Evolutionary conservation across 495 filamentous ascomycete genomes (phyloP), one percentile per base, ranked within the genome.

Genomic region (Halenospora varia): DNA sequence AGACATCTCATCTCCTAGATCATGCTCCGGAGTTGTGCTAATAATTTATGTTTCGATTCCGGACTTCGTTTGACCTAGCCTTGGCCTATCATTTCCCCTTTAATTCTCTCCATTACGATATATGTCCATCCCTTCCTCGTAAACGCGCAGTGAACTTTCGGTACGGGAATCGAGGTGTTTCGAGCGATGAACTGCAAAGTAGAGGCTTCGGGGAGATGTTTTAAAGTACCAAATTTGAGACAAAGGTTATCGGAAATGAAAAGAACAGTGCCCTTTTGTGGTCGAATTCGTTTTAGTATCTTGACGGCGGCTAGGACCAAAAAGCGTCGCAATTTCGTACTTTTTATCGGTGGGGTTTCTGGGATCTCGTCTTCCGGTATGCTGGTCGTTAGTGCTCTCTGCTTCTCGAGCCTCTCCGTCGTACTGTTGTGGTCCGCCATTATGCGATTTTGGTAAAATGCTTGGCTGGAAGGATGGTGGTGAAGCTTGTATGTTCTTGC

Each of bases 51-150:
- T 59, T 77, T 73, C 39, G 73, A 76, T 18, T 76, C 66, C 25
- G 74, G 67, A 39, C 65, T 68, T 35, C 68, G 66, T n/a, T 52
- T 10, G 17, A 18, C 18, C 67, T 62, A 70, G n/a, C 66, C 65
- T 40, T 22, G 51, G 41, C 67, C 67, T 48, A 78, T 65, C 11
- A 74, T 72, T 19, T 75, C 68, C 19, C 78, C 80, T 10, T 71
- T 51, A 41, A 82, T 75, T 58, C 73, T 69, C 52, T 81, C 71
- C 76, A 81, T 81, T 44, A 77, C 69, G 51, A 81, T 81, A 53
- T 77, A 82, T 0, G 73, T 75, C 22, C 57, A 53, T 2, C 64
- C 74, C 44, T 64, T 63, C 61, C 65, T 67, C 10, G 56, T 69
- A 58, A 82, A 82, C 25, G 78, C 68, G 63, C 74, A 81, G 52